Evolutionary conservation across 2,329 filamentous ascomycete genomes (phyloP).

Genomic region (Pestalotiopsis sp.): DNA sequence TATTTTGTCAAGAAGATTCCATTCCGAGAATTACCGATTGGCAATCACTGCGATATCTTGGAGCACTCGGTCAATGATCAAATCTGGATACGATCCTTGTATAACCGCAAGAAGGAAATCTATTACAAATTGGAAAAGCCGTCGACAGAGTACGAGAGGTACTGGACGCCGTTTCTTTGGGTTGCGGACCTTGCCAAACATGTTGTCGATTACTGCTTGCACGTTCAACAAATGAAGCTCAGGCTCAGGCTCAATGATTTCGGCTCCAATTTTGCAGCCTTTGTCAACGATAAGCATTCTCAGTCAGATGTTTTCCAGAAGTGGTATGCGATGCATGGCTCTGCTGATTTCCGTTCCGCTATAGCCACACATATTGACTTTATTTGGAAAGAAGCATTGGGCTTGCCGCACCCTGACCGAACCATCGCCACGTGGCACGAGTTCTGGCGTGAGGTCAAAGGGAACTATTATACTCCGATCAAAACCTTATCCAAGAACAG

Average conservation of each 20-base stretch:
- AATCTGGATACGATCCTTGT: constrained; percentile 66
- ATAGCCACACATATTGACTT: constrained; percentile 64
- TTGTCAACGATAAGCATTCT: constrained; percentile 53
- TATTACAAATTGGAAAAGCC: constrained; percentile 68
- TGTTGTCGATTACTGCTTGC: constrained; percentile 66
- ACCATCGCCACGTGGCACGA: constrained; percentile 34
- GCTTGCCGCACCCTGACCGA: constrained; percentile 40
- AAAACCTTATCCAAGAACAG: constrained; percentile 9
- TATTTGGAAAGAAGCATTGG: constrained; percentile 65
- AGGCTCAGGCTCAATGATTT: constrained; percentile 61
- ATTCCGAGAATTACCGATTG: constrained; percentile 65
- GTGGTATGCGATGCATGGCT: constrained; percentile 57
- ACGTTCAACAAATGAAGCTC: constrained; percentile 30
- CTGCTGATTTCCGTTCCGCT: constrained; percentile 64
- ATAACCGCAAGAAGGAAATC: constrained; percentile 45
- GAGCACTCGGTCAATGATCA: constrained; percentile 50
- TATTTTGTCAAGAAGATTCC: constrained; percentile 58
- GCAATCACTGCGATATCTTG: constrained; percentile 59
- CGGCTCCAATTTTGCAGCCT: constrained; percentile 55
- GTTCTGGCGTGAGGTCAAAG: constrained; percentile 57
- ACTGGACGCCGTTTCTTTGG: constrained; percentile 69
- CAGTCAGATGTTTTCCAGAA: constrained; percentile 41
- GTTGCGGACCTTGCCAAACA: constrained; percentile 72
- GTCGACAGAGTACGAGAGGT: constrained; percentile 62
- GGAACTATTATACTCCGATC: constrained; percentile 35